Conservation (phyloP, 495 filamentous ascomycete species). For the Monascus purpureus region DNA sequence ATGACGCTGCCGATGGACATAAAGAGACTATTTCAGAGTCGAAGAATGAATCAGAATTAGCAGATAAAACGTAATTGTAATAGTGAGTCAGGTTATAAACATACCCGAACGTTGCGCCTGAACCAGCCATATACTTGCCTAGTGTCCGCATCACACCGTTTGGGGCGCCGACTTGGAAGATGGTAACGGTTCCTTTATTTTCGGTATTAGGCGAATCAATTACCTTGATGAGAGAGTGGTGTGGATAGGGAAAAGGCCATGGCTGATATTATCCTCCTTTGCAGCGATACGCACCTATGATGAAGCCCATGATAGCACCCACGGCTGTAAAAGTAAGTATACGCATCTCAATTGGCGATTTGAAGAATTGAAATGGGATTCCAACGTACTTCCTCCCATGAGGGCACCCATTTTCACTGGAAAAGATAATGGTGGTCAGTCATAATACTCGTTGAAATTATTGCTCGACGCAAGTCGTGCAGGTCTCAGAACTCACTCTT, state of each 20-base stretch:
- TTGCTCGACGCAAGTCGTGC: not conserved
- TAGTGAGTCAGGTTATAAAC: slow-evolving; percentile 15
- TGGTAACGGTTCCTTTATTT: slow-evolving; percentile 76
- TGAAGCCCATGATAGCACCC: slow-evolving; percentile 91
- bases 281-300: slow-evolving; percentile 60
- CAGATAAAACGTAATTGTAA: slow-evolving; percentile 1
- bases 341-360: no score
- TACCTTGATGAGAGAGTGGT: no score
- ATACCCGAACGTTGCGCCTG: slow-evolving; percentile 92
- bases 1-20: slow-evolving; percentile 98
- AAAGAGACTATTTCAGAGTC: slow-evolving; percentile 59
- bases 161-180: slow-evolving; percentile 82
- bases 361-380: no score
- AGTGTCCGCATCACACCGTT: slow-evolving; percentile 88
- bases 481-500: slow-evolving; percentile 53
- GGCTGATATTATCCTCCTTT: no score
- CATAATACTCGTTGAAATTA: no score
- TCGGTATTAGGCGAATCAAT: no score
- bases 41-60: slow-evolving; percentile 7
- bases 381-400: slow-evolving; percentile 85
- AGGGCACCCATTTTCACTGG: slow-evolving; percentile 94
- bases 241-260: no score
- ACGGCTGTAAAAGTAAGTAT: slow-evolving; percentile 45
- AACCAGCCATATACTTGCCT: slow-evolving; percentile 96
- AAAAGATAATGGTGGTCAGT: slow-evolving; percentile 16